Evolutionary conservation across 2,329 filamentous ascomycete genomes (phyloP).

Genomic region (Chalara sp.): DNA sequence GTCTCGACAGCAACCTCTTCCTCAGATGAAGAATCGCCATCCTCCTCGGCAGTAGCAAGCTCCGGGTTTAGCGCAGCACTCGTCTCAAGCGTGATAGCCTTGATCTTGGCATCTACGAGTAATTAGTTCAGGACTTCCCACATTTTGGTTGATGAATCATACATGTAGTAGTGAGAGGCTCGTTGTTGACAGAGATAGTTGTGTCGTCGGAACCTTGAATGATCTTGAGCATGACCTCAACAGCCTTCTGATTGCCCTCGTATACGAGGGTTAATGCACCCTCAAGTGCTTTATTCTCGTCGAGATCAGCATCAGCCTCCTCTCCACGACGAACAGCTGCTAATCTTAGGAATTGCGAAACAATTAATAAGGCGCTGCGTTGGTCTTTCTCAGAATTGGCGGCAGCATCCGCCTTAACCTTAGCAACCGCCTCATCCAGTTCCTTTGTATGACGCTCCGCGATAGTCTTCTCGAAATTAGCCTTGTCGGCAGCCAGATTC

Average conservation of each 20-base stretch:
- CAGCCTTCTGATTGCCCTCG: conserved; percentile 67
- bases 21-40: conserved; percentile 24
- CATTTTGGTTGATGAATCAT: conserved; percentile 27
- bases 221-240: conserved; percentile 69
- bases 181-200: conserved; percentile 58
- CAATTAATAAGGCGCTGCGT: conserved; percentile 57
- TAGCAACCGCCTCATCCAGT: conserved; percentile 41
- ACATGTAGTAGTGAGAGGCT: conserved; percentile 66
- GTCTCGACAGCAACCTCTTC: conserved; percentile 29
- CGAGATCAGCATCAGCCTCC: conserved; percentile 52
- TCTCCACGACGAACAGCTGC: conserved; percentile 69
- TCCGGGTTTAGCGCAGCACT: conserved; percentile 28
- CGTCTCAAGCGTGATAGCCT: conserved; percentile 48
- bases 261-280: conserved; percentile 74
- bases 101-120: conserved; percentile 48
- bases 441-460: conserved; percentile 40
- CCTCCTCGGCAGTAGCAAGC: conserved; percentile 5
- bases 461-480: conserved; percentile 51
- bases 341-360: conserved; percentile 75
- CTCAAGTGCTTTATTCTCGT: conserved; percentile 77
- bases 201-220: conserved; percentile 65
- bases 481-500: conserved; percentile 50
- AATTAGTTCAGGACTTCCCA: conserved; percentile 6
- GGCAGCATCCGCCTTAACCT: conserved; percentile 45
- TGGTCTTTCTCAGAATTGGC: conserved; percentile 49